phyloP scores from a whole-genome alignment of 805 yeast species.

The Teunomyces cretensis region DNA sequence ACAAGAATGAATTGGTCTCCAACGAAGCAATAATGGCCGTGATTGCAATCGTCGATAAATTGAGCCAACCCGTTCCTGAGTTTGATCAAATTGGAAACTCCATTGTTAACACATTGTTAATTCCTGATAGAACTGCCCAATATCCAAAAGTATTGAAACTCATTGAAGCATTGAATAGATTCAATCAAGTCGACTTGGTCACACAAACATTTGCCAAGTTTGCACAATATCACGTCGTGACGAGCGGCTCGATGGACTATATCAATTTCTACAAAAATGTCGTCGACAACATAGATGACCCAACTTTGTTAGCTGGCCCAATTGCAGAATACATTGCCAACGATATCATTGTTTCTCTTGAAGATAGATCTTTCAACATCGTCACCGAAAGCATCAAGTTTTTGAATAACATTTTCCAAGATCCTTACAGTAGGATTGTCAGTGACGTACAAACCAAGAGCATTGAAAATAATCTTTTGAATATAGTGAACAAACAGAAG shows the following conservation, averaged over 20 bases:
- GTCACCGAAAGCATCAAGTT: constrained; percentile 28
- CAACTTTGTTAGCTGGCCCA: constrained; percentile 14
- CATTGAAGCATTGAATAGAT: constrained; percentile 27
- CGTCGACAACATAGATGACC: constrained; percentile 14
- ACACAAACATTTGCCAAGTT: constrained; percentile 16
- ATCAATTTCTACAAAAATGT: constrained; percentile 27
- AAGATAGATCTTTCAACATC: constrained; percentile 25
- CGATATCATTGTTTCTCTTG: constrained; percentile 23
- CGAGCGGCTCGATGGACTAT: constrained; percentile 25
- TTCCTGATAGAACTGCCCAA: constrained; percentile 17
- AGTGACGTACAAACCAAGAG: neutral
- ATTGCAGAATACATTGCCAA: constrained; percentile 20
- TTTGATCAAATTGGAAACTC: constrained; percentile 21
- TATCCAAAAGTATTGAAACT: constrained; percentile 25
- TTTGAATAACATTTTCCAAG: constrained; percentile 16
- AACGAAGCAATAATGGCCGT: constrained; percentile 48
- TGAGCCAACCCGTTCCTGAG: constrained; percentile 10
- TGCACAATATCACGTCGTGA: constrained; percentile 15
- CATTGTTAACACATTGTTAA: constrained; percentile 24
- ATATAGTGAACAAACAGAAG: constrained; percentile 18
- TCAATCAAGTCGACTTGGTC: constrained; percentile 16
- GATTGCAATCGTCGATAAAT: constrained; percentile 35
- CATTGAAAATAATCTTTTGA: constrained; percentile 6
- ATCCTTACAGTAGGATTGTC: constrained; percentile 6
- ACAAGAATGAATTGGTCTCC: constrained; percentile 50